Percentiles rank a stretch among this genome's conserved stretches.
Evolutionary conservation across 495 filamentous ascomycete species (phyloP).

Genomic region (Sabuloglossum arenarium): DNA sequence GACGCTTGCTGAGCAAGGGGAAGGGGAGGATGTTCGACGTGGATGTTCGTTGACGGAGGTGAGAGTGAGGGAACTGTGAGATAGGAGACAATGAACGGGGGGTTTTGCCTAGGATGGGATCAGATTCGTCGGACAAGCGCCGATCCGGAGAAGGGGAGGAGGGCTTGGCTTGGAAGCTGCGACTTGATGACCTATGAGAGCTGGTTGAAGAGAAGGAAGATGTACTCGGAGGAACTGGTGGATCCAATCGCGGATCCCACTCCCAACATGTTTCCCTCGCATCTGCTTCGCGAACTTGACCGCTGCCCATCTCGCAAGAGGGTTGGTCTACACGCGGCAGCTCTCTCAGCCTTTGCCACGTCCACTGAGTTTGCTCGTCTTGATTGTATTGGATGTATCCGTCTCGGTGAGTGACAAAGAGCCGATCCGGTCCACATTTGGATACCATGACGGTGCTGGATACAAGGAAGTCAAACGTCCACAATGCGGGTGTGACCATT

Average conservation of each 20-base stretch:
- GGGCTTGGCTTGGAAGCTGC: not conserved
- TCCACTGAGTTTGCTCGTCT: conserved; percentile 29
- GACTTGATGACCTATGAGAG: not conserved
- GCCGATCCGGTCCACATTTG: conserved; percentile 26
- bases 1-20: not conserved
- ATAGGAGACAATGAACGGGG: not conserved
- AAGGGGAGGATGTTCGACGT: not conserved
- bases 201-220: not conserved
- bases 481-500: conserved; percentile 42
- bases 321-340: conserved; percentile 31
- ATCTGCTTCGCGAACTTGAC: conserved; percentile 29
- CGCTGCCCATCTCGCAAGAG: conserved; percentile 17
- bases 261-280: conserved; percentile 35
- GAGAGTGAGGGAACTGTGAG: not conserved
- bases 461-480: conserved; percentile 42
- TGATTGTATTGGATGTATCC: conserved; percentile 35
- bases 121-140: not conserved
- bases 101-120: not conserved
- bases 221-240: conserved; percentile 8
- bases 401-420: conserved; percentile 44
- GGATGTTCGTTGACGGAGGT: not conserved
- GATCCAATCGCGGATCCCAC: conserved; percentile 32
- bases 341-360: conserved; percentile 36
- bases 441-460: conserved; percentile 43
- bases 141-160: not conserved